These are phyloP conservation scores for Trichothecium sympodiale DNA, from an alignment of 2,329 filamentous ascomycete genomes.

Conservation along the genomic window DNA sequence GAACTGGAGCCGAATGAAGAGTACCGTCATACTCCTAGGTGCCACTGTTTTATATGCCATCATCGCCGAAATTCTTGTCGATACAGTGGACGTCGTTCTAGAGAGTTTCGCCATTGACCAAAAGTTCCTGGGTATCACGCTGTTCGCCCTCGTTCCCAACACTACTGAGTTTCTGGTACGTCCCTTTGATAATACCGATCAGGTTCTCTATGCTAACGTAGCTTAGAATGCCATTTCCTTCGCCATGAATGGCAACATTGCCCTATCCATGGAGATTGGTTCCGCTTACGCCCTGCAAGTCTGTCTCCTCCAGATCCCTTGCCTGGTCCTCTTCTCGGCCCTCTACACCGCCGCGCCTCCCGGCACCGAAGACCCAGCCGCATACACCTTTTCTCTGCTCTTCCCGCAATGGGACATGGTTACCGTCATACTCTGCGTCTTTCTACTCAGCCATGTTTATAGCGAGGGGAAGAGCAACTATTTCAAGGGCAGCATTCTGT, in stretches of 20 bases:
- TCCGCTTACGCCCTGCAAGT: conserved; percentile 95
- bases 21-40: conserved; percentile 74
- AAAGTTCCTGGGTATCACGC: conserved; percentile 92
- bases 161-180: conserved; percentile 92
- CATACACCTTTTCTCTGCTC: conserved; percentile 72
- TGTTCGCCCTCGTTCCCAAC: conserved; percentile 95
- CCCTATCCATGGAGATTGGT: conserved; percentile 96
- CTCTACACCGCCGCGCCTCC: conserved; percentile 42
- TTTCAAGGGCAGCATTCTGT: conserved; percentile 94
- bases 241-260: conserved; percentile 99
- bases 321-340: conserved; percentile 83
- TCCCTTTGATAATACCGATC: conserved; percentile 6
- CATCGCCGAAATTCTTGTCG: conserved; percentile 92
- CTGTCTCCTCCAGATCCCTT: conserved; percentile 86
- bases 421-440: conserved; percentile 89
- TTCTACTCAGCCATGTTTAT: conserved; percentile 94
- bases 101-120: conserved; percentile 86
- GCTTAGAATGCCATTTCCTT: conserved; percentile 90
- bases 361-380: conserved; percentile 24
- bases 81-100: conserved; percentile 93
- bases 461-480: conserved; percentile 99
- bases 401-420: conserved; percentile 99
- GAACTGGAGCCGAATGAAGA: conserved; percentile 92
- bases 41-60: conserved; percentile 92
- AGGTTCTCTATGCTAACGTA: conserved; percentile 6